Percentiles rank a stretch among this genome's conserved stretches.
Evolutionary conservation across 2,329 filamentous ascomycete genomes (phyloP).

Genomic region (Diaporthe caulivora): DNA sequence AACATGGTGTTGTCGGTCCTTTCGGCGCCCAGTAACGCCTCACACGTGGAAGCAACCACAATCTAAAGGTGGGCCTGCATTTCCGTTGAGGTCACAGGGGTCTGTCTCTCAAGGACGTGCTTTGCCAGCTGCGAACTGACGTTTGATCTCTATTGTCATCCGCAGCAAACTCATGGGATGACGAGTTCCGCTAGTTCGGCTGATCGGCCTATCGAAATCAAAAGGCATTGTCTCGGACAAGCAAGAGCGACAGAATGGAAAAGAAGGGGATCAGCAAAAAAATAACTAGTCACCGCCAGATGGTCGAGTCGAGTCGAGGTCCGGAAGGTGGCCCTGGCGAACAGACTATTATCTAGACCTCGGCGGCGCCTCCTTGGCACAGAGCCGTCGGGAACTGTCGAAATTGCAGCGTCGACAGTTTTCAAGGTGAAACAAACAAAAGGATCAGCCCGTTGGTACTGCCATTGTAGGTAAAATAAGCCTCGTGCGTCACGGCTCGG

Average conservation of each 20-base stretch:
- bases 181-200: constrained; percentile 10
- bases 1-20: not conserved
- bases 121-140: not conserved
- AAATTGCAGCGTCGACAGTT: constrained; percentile 8
- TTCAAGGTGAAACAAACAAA: constrained; percentile 11
- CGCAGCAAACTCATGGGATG: not conserved
- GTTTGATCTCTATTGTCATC: not conserved
- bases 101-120: not conserved
- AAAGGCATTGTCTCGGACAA: constrained; percentile 19
- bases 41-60: not conserved
- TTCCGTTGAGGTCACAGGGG: not conserved
- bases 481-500: constrained; percentile 9
- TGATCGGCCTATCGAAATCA: constrained; percentile 25
- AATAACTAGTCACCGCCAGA: constrained; percentile 5
- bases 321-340: not conserved
- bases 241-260: constrained; percentile 2
- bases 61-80: not conserved
- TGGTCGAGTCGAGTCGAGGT: not conserved
- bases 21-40: not conserved
- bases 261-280: not conserved
- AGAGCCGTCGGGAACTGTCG: constrained; percentile 13
- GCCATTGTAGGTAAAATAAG: not conserved
- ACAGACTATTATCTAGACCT: constrained; percentile 6
- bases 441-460: constrained; percentile 20
- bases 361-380: constrained; percentile 10